Evolutionary conservation across 345 rosid genomes (phyloP), one percentile per base, ranked within the genome.

Genomic region (Atalantia buxifolia): DNA sequence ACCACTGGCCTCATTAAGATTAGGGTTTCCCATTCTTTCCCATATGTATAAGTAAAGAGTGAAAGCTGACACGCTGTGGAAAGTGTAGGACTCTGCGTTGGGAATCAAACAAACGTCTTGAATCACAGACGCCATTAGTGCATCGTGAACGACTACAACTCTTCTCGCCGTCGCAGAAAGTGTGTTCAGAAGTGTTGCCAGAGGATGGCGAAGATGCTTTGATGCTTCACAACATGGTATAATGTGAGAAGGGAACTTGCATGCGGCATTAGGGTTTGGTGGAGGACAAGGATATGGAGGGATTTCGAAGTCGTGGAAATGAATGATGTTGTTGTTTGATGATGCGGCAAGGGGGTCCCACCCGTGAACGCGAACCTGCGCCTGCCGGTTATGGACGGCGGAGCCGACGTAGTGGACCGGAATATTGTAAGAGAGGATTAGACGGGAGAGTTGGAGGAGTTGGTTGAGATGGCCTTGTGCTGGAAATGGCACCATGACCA

Each of bases 381-480:
- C 90, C 72, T 87, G 88, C 50, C 78, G 86, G 81, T 80, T 87
- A 85, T 87, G 88, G 81, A 77, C 60, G 75, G 88, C 68, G 70
- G 86, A 42, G 70, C 84, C 67, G 13, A 84, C 78, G 71, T 80
- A 89, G 78, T 87, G 87, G 79, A 89, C 85, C 9, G 86, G 83
- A 69, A 85, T 72, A 72, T 75, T 61, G 74, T 84, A 71, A 80
- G 84, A 73, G 8, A 81, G 78, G 74, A 86, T 18, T 62, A 84
- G 84, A 59, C 85, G 74, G 68, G 90, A 89, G 68, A 89, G 90
- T 1, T 88, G 90, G 72, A 89, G 88, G 62, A 89, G 87, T 66
- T 87, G 92, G 79, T 87, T 87, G 50, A 89, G 86, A 63, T 89
- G 92, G 75, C 90, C 92, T 59, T 89, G 90, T 8, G 87, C 87